Evolutionary conservation across 331 rosid genomes (phyloP), one percentile per base, ranked within the genome.

Genomic region (Quercus phellos): DNA sequence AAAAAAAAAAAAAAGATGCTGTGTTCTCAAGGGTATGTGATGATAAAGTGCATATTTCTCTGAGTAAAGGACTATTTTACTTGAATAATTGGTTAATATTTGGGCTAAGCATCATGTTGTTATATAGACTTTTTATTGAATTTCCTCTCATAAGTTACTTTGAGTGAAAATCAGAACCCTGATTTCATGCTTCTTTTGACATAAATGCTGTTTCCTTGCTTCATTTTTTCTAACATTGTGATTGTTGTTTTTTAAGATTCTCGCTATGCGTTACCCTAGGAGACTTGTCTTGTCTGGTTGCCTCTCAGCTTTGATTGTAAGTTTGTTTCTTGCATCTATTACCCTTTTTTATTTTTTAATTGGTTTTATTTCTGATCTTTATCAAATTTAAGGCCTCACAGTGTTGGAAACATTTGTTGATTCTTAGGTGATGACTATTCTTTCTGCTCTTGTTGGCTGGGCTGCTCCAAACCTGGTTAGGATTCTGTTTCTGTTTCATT

Each of bases 391-490:
- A 84, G 70, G 55, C 72, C 78, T 82, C 60, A 75, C 19, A 2
- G 55, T 87, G 74, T 70, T 42, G 9, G 68, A 71, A 69, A 30
- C 73, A n/a, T 85, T 83, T 83, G 64, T 61, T 74, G 73, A 42
- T 59, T 75, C 61, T 22, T 75, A 95, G 99, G 98, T 93, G 78
- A 95, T 95, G 99, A 95, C 99, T 67, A 84, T 90, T 84, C 93
- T 95, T 60, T 95, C 98, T 77, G 98, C 68, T 74, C 80, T 95
- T 63, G 96, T 95, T 43, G 99, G 99, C 54, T 93, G 97, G 97
- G 97, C 96, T 78, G 98, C 98, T 87, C 99, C 99, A 35, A 95
- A 90, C 86, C 84, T 95, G 92, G 99, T 95, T 80, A 83, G 88
- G 60, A 73, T 71, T 83, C 51, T 71, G 3, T 54, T 71, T 83